phyloP scores from a whole-genome alignment of 345 rosid species.

The Trapa incisa region DNA sequence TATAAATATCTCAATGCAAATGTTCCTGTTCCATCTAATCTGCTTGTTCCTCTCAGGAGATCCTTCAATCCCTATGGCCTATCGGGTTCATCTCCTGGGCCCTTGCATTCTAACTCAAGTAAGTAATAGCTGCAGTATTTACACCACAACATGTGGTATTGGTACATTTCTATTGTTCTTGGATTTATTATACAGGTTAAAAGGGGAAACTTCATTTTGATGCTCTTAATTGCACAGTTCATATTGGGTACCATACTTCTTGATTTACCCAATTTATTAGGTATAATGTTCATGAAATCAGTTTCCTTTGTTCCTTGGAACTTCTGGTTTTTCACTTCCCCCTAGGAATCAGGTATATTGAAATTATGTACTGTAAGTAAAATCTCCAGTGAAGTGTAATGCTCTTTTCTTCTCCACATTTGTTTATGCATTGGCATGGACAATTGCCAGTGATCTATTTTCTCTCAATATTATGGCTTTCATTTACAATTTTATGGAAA shows the following conservation, averaged over 20 bases:
- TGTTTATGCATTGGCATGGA: no score
- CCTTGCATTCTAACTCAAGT: conserved; percentile 31
- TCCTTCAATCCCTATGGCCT: conserved; percentile 44
- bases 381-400: no score
- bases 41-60: conserved; percentile 67
- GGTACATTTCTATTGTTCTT: background rate
- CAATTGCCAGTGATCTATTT: background rate
- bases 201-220: background rate
- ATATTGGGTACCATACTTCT: no score
- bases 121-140: conserved; percentile 19
- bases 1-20: conserved; percentile 68
- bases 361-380: no score
- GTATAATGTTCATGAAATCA: no score
- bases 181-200: background rate
- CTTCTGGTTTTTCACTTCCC: no score
- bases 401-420: no score
- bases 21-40: conserved; percentile 64
- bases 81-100: conserved; percentile 27
- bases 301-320: no score
- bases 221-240: no score
- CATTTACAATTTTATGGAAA: background rate
- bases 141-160: background rate
- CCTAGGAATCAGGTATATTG: no score
- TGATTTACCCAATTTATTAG: no score
- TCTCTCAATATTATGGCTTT: background rate